phyloP scores from a whole-genome alignment of 2,329 filamentous ascomycete genomes.

The Torrubiella hemipterigena region DNA sequence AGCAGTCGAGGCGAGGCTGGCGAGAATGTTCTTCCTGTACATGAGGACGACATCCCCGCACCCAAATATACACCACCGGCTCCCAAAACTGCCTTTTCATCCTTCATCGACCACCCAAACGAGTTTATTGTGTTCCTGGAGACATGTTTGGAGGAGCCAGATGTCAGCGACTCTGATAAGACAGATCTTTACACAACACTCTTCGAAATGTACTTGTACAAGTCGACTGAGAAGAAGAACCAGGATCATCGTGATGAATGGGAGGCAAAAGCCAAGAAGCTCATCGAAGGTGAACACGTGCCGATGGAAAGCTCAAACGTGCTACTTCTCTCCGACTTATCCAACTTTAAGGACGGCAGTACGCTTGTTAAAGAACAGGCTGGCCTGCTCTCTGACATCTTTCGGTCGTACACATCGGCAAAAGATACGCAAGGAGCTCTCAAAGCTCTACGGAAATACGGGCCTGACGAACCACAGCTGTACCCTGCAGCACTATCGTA shows the following conservation, averaged over 20 bases:
- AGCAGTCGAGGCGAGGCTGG: constrained; percentile 37
- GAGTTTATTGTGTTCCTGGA: constrained; percentile 91
- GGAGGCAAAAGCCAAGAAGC: constrained; percentile 80
- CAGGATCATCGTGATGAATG: constrained; percentile 59
- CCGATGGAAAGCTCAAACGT: constrained; percentile 94
- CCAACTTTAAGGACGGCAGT: constrained; percentile 80
- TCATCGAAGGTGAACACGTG: constrained; percentile 70
- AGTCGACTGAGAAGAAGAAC: constrained; percentile 64
- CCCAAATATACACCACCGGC: constrained; percentile 66
- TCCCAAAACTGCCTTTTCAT: constrained; percentile 84
- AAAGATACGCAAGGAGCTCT: constrained; percentile 88
- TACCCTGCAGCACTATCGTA: constrained; percentile 90
- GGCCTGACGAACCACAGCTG: constrained; percentile 76
- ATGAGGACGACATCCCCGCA: constrained; percentile 31
- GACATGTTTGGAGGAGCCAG: constrained; percentile 63
- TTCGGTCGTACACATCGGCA: constrained; percentile 86
- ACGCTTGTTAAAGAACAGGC: constrained; percentile 90
- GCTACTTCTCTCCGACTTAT: constrained; percentile 80
- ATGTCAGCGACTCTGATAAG: constrained; percentile 61
- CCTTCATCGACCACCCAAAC: constrained; percentile 86
- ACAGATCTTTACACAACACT: constrained; percentile 86
- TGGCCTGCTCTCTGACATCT: constrained; percentile 86
- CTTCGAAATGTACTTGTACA: constrained; percentile 97
- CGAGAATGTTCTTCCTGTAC: constrained; percentile 38
- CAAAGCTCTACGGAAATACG: constrained; percentile 82